These are phyloP conservation scores for Sparassis latifolia DNA, from an alignment of 1,284 basidiomycete genomes.

Conservation along the genomic window DNA sequence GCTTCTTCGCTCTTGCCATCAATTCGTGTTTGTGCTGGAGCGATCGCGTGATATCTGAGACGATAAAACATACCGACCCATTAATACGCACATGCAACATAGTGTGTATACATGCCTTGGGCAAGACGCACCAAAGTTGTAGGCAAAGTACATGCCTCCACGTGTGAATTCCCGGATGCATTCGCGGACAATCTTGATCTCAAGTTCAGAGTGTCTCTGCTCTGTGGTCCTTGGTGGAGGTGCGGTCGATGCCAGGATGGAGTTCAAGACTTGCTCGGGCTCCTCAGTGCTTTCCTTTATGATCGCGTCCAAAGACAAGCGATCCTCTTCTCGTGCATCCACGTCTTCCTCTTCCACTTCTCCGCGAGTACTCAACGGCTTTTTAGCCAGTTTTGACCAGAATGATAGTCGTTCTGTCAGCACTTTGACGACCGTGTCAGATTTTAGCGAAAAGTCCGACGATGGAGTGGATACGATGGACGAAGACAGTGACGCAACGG, in stretches of 20 bases:
- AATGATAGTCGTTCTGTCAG: slow-evolving; percentile 64
- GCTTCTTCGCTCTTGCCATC: slow-evolving; percentile 44
- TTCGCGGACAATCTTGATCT: slow-evolving; percentile 73
- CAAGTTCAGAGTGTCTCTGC: slow-evolving; percentile 65
- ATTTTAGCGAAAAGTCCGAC: slow-evolving; percentile 40
- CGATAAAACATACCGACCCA: neutral
- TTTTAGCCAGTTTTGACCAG: slow-evolving; percentile 53
- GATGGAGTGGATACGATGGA: slow-evolving; percentile 52
- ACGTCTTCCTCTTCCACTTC: slow-evolving; percentile 11
- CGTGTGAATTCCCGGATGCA: slow-evolving; percentile 63
- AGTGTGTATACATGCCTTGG: neutral
- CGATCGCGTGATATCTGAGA: slow-evolving; percentile 68
- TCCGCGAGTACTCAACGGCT: slow-evolving; percentile 18
- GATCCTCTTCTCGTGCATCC: slow-evolving; percentile 26
- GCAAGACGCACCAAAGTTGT: slow-evolving; percentile 56
- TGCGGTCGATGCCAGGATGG: slow-evolving; percentile 50
- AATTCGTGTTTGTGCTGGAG: slow-evolving; percentile 74
- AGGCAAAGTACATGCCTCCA: slow-evolving; percentile 78
- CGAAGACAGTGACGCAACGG: slow-evolving; percentile 32
- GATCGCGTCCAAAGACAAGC: slow-evolving; percentile 42
- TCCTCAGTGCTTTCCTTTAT: slow-evolving; percentile 41
- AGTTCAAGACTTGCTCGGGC: slow-evolving; percentile 44
- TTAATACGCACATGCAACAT: neutral
- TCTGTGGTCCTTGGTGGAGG: slow-evolving; percentile 53
- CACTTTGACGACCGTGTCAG: slow-evolving; percentile 51